Conservation (phyloP, 345 rosid genomes). For the Lepidium africanum region DNA sequence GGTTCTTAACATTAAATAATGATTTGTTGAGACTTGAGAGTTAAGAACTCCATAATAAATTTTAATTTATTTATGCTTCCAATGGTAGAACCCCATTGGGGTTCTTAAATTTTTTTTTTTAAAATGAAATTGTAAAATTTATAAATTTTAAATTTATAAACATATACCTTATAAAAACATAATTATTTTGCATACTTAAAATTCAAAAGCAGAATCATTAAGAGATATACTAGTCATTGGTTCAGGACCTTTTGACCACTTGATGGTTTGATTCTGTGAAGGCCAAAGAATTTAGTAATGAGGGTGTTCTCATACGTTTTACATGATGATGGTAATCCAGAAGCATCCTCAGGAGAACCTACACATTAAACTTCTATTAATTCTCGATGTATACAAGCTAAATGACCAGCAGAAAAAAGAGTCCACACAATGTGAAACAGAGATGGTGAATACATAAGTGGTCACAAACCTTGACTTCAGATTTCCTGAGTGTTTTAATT, state of each 20-base stretch:
- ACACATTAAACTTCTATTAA: slow-evolving; percentile 17
- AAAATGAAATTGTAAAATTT: too few relatives aligned
- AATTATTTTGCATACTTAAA: too few relatives aligned
- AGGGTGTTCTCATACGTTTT: slow-evolving; percentile 86
- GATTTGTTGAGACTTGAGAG: too few relatives aligned
- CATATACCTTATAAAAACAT: too few relatives aligned
- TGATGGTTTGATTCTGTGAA: slow-evolving; percentile 96
- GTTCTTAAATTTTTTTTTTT: too few relatives aligned
- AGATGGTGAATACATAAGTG: background rate
- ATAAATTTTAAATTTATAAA: too few relatives aligned
- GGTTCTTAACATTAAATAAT: too few relatives aligned
- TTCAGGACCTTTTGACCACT: slow-evolving; percentile 89
- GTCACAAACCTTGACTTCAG: slow-evolving; percentile 85
- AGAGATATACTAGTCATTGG: background rate
- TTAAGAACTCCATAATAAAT: too few relatives aligned
- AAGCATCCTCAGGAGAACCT: slow-evolving; percentile 97
- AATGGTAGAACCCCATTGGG: too few relatives aligned
- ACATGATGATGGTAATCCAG: slow-evolving; percentile 95
- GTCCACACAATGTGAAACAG: background rate
- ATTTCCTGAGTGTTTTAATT: slow-evolving; percentile 95
- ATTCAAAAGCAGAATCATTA: too few relatives aligned
- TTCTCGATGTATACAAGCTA: slow-evolving; percentile 3
- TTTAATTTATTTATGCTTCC: too few relatives aligned
- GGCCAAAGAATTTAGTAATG: slow-evolving; percentile 95
- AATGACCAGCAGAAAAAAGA: background rate